These are phyloP conservation scores for Auricularia auricula-judae DNA, from an alignment of 768 basidiomycete species.

Conservation along the genomic window DNA sequence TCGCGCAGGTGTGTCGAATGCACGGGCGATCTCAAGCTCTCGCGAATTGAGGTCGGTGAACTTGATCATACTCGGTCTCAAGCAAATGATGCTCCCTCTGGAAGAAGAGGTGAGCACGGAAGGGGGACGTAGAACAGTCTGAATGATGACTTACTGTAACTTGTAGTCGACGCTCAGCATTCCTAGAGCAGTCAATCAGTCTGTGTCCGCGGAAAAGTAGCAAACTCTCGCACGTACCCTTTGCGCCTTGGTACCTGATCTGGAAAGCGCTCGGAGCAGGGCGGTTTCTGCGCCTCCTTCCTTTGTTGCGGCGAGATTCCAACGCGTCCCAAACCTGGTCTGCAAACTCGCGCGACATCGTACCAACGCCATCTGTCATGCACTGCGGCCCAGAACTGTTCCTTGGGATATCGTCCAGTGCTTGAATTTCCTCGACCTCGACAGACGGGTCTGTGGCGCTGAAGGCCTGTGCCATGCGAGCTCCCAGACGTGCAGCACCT, in stretches of 20 bases:
- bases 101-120: no score
- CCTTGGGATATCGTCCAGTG: constrained; percentile 27
- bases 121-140: no score
- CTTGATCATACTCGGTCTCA: constrained; percentile 59
- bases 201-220: no score
- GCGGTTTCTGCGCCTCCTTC: constrained; percentile 21
- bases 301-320: constrained; percentile 19
- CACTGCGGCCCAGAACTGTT: constrained; percentile 22
- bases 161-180: constrained; percentile 49
- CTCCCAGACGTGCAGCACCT: constrained; percentile 62
- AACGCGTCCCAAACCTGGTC: constrained; percentile 33
- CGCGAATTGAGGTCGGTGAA: constrained; percentile 39
- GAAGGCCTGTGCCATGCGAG: constrained; percentile 63
- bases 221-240: constrained; percentile 20
- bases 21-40: constrained; percentile 51
- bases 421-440: constrained; percentile 29
- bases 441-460: constrained; percentile 59
- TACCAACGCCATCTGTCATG: constrained; percentile 68
- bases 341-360: constrained; percentile 45
- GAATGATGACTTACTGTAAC: constrained; percentile 15
- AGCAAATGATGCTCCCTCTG: constrained; percentile 34
- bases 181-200: constrained; percentile 12
- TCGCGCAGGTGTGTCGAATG: constrained; percentile 47
- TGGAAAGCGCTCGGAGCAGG: constrained; percentile 42
- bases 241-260: constrained; percentile 52